A percentile compares a stretch with the other conserved stretches of the same genome.
Evolutionary conservation across 2,329 filamentous ascomycete genomes (phyloP).

Genomic region (Phialemoniopsis sp.): DNA sequence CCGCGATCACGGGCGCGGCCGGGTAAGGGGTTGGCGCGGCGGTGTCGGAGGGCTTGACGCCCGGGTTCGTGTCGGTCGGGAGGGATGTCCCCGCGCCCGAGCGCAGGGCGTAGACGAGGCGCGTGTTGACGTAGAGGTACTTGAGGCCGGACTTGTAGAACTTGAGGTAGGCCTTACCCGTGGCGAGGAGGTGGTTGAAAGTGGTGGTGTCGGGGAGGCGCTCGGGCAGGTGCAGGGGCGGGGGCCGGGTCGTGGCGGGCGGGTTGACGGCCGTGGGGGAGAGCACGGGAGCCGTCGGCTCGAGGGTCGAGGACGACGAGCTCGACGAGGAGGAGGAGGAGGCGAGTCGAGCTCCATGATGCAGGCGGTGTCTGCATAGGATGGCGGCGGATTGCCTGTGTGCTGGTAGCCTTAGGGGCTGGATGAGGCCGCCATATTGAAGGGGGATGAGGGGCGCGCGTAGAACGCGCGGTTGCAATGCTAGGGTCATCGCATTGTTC

Average conservation of each 20-base stretch:
- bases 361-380: not conserved
- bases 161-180: slow-evolving; percentile 70
- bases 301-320: not conserved
- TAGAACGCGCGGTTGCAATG: slow-evolving; percentile 10
- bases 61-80: slow-evolving; percentile 18
- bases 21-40: slow-evolving; percentile 11
- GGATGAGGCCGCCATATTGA: not conserved
- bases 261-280: slow-evolving; percentile 49
- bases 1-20: slow-evolving; percentile 32
- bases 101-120: slow-evolving; percentile 36
- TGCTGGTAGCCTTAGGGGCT: not conserved
- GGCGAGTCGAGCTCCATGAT: not conserved
- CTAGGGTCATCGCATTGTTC: slow-evolving; percentile 13
- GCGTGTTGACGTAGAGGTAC: slow-evolving; percentile 66
- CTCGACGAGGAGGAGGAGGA: not conserved
- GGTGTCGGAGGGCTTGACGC: slow-evolving; percentile 13
- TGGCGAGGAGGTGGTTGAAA: slow-evolving; percentile 49
- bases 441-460: slow-evolving; percentile 5
- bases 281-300: not conserved
- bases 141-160: slow-evolving; percentile 89
- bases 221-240: slow-evolving; percentile 59
- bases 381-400: not conserved
- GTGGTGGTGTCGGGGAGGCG: slow-evolving; percentile 39
- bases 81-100: slow-evolving; percentile 32
- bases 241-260: slow-evolving; percentile 67